These are phyloP conservation scores for Anisodus acutangulus DNA, from an alignment of 257 asterid genomes.

Conservation along the genomic window DNA sequence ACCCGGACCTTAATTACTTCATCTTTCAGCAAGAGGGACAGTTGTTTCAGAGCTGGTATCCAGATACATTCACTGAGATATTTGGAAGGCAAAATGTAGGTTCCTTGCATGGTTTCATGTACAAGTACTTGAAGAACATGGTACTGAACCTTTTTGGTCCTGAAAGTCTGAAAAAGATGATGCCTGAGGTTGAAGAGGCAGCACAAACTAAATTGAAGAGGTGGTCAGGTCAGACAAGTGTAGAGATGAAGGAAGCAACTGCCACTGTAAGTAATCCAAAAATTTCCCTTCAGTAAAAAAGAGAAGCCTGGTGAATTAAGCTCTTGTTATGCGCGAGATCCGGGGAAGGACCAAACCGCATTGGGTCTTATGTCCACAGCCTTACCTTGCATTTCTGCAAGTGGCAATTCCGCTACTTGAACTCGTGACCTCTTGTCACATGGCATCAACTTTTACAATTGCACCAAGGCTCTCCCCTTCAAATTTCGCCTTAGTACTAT, in stretches of 20 bases:
- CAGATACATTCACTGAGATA: conserved; percentile 70
- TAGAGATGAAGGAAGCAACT: conserved; percentile 71
- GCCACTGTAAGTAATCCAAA: conserved; percentile 54
- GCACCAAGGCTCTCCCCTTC: conserved; percentile 11
- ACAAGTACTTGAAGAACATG: conserved; percentile 82
- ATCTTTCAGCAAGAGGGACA: conserved; percentile 79
- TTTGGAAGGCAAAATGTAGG: conserved; percentile 78
- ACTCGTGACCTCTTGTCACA: background rate
- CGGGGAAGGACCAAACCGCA: background rate
- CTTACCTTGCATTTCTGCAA: background rate
- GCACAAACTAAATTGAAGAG: conserved; percentile 47
- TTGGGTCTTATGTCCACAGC: background rate
- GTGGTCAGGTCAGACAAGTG: conserved; percentile 52
- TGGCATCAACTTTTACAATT: background rate
- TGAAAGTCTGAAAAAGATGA: conserved; percentile 71
- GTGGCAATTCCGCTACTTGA: background rate
- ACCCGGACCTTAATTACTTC: conserved; percentile 70
- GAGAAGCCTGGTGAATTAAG: background rate
- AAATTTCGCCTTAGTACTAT: background rate
- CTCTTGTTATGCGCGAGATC: background rate
- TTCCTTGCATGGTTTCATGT: conserved; percentile 75
- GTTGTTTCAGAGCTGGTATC: conserved; percentile 79
- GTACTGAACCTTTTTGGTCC: conserved; percentile 74
- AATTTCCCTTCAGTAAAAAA: background rate
- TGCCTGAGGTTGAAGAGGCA: conserved; percentile 66